phyloP scores from a whole-genome alignment of 2,329 filamentous ascomycete genomes.

The Pseudopithomyces chartarum region DNA sequence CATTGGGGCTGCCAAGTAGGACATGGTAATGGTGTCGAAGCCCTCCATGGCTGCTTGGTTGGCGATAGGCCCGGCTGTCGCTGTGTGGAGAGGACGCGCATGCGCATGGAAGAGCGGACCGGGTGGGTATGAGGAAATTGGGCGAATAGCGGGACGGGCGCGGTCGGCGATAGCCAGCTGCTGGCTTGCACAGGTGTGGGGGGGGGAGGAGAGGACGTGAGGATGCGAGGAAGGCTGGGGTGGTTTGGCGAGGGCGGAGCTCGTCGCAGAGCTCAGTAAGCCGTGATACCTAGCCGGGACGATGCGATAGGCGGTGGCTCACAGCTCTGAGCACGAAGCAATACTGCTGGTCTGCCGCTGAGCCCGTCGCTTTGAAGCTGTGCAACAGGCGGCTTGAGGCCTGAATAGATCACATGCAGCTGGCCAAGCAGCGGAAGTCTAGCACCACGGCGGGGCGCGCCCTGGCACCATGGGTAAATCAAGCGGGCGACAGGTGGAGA shows the following conservation, averaged over 20 bases:
- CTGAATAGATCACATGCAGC: constrained; percentile 42
- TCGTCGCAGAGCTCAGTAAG: constrained; percentile 10
- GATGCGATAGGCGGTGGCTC: constrained; percentile 10
- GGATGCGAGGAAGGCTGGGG: constrained; percentile 14
- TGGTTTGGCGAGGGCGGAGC: constrained; percentile 7
- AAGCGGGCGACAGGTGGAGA: constrained; percentile 1
- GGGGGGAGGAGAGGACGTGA: constrained; percentile 12
- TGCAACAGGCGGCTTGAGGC: constrained; percentile 30
- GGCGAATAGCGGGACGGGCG: constrained; percentile 12
- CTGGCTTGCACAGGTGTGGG: constrained; percentile 13
- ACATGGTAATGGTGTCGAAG: constrained; percentile 66
- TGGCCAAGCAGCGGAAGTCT: constrained; percentile 25
- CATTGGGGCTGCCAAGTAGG: constrained; percentile 63
- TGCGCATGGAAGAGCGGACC: constrained; percentile 25
- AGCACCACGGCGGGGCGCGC: constrained; percentile 9
- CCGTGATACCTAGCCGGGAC: constrained; percentile 19
- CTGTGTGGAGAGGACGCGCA: constrained; percentile 30
- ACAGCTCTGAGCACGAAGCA: constrained; percentile 26
- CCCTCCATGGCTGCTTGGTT: constrained; percentile 53
- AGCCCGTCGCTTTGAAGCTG: constrained; percentile 32
- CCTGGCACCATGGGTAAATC: constrained; percentile 10
- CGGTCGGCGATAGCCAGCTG: constrained; percentile 13
- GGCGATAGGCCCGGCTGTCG: constrained; percentile 26
- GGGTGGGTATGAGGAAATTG: constrained; percentile 1
- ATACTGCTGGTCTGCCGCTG: constrained; percentile 20